These are phyloP conservation scores for Fusarium nelsonii DNA, from an alignment of 2,329 filamentous ascomycete species.

Conservation along the genomic window DNA sequence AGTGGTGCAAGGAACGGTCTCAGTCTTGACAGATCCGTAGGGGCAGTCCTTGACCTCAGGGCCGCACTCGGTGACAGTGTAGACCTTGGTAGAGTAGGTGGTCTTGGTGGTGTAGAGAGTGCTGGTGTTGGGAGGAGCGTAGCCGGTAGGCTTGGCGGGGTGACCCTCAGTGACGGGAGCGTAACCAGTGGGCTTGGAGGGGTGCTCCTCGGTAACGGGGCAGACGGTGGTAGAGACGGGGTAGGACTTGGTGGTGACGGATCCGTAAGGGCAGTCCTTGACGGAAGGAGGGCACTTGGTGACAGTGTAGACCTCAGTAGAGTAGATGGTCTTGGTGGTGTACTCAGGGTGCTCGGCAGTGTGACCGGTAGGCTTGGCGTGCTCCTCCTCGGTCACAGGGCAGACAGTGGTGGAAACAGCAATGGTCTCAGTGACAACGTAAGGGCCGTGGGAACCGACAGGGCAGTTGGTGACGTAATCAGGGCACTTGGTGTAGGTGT, in stretches of 20 bases:
- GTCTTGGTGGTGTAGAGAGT: constrained; percentile 52
- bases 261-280: constrained; percentile 52
- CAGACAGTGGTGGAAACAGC: constrained; percentile 58
- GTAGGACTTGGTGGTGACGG: constrained; percentile 33
- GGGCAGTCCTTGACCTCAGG: constrained; percentile 50
- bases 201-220: constrained; percentile 36
- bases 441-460: constrained; percentile 36
- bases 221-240: constrained; percentile 41
- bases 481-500: constrained; percentile 50
- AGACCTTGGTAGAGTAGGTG: constrained; percentile 50
- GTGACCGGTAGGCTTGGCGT: constrained; percentile 41
- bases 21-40: constrained; percentile 49
- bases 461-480: constrained; percentile 51
- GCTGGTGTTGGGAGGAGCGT: constrained; percentile 32
- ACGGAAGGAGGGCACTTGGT: constrained; percentile 31
- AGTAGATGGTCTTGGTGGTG: constrained; percentile 47
- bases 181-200: constrained; percentile 33
- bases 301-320: constrained; percentile 33
- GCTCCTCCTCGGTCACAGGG: constrained; percentile 52
- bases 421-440: constrained; percentile 50
- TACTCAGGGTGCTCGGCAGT: constrained; percentile 46
- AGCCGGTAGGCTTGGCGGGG: constrained; percentile 30
- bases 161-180: constrained; percentile 30
- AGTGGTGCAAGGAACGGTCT: constrained; percentile 27
- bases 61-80: constrained; percentile 52